Conservation (phyloP, 768 basidiomycete genomes). For the Mycena venus region DNA sequence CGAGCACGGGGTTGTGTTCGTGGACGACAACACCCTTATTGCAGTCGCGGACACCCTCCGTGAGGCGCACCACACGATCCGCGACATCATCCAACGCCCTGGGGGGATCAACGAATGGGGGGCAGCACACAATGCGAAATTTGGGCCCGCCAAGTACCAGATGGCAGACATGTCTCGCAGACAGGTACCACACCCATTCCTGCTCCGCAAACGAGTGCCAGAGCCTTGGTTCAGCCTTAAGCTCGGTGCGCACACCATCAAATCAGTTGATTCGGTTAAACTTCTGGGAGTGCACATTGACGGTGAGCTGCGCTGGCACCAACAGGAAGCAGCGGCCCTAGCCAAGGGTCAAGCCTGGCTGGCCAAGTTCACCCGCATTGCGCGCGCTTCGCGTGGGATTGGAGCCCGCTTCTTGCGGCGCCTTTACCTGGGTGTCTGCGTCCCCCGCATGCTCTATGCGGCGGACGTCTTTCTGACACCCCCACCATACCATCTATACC, state of each 20-base stretch:
- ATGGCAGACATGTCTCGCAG: background rate
- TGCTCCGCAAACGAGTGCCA: background rate
- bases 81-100: background rate
- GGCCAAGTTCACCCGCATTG: constrained; percentile 21
- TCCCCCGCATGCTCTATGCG: constrained; percentile 39
- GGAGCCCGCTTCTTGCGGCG: constrained; percentile 1
- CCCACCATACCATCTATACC: background rate
- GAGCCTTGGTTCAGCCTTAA: background rate
- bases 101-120: background rate
- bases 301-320: constrained; percentile 40
- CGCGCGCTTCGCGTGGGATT: constrained; percentile 22
- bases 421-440: constrained; percentile 31
- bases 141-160: constrained; percentile 10
- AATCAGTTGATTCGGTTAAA: constrained; percentile 32
- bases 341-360: constrained; percentile 37
- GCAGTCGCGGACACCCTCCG: background rate
- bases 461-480: constrained; percentile 33
- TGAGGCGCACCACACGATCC: background rate
- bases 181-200: too few relatives aligned
- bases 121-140: background rate
- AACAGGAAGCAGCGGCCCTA: constrained; percentile 35
- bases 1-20: constrained; percentile 22
- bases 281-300: constrained; percentile 51
- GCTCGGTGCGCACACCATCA: constrained; percentile 27
- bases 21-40: constrained; percentile 1